Base-by-base conservation (phyloP, 2,329 filamentous ascomycete species). In the Sporothrix variecibatus region DNA sequence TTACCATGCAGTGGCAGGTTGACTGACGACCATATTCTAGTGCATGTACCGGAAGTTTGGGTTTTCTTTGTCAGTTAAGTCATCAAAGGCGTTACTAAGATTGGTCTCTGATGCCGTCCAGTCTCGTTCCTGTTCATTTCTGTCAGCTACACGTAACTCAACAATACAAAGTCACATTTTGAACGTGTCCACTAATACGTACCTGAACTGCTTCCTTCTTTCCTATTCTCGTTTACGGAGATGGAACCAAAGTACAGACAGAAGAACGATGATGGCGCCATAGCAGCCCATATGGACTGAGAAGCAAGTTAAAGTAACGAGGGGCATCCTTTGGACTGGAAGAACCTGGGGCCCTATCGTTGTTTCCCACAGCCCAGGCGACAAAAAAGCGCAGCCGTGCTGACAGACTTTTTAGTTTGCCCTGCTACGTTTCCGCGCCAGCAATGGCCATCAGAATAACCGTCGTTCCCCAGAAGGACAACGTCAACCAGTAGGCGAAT, bases 381-480 rank as follows among this genome's bases (percentile, higher is more conserved):
- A 93, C 85, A 78, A 78, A 94, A 93, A 80, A 92, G 93, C 76
- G 89, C 86, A 4, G 91, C 90, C 2, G 93, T 87, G 6, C 88
- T 89, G 17, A 91, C 86, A 0, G 87, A 87, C 80, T 93, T 93
- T 83, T 94, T 94, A 1, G 92, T 94, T 77, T 92, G 90, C 0
- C 92, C 92, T 28, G 89, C 92, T 11, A 93, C 84, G 78, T 94
- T 94, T 15, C 91, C 91, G 87, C 0, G 89, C 89, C 73, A 93
- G 86, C 84, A 94, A 87, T n/a, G 17, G 89, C 91, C 77, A 94
- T 43, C 34, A 87, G 85, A 12, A 93, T 84, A 17, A 43, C 2
- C 89, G 92, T 78, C 92, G 89, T 0, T 91, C 91, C 0, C 92
- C 92, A 94, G 86, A 94, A 94, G 7, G 91, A 93, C 26, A 94